Evolutionary conservation across 1,284 basidiomycete genomes (phyloP).

Genomic region (Pseudozyma sp.): DNA sequence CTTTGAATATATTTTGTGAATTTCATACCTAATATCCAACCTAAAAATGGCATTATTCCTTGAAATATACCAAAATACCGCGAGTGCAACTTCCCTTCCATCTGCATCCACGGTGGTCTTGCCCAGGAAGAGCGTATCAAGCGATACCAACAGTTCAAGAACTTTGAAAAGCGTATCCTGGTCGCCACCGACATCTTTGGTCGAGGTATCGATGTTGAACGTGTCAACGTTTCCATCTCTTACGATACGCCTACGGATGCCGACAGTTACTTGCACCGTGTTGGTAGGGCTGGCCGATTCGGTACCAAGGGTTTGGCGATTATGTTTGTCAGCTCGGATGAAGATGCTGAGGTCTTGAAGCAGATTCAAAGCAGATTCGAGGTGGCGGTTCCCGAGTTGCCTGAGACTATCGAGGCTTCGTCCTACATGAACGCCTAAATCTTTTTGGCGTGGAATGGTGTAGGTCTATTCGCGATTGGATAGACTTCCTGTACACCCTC

Average conservation of each 20-base stretch:
- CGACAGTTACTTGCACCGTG: conserved; percentile 97
- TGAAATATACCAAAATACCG: conserved; percentile 99
- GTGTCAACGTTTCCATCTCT: conserved; percentile 67
- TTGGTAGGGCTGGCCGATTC: conserved; percentile 98
- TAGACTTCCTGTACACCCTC: too few relatives aligned
- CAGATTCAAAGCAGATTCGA: conserved; percentile 91
- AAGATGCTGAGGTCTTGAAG: conserved; percentile 91
- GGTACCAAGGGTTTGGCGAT: conserved; percentile 99
- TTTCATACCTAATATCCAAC: too few relatives aligned
- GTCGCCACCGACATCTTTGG: conserved; percentile 69
- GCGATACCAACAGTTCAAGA: conserved; percentile 99
- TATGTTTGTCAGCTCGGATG: conserved; percentile 92
- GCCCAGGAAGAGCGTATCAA: conserved; percentile 95
- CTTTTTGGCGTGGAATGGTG: too few relatives aligned
- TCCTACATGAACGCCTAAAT: conserved; percentile 69
- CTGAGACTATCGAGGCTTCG: conserved; percentile 86
- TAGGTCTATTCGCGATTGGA: too few relatives aligned
- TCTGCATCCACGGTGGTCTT: conserved; percentile 94
- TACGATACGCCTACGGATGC: conserved; percentile 93
- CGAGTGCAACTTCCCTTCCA: conserved; percentile 98
- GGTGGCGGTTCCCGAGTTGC: conserved; percentile 89
- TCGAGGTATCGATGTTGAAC: conserved; percentile 68
- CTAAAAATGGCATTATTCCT: too few relatives aligned
- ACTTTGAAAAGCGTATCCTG: conserved; percentile 92
- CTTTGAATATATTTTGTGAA: too few relatives aligned